Percentiles rank a stretch among this genome's conserved stretches.
Conservation (phyloP, 768 basidiomycete species). For the Phylloporus sp. region DNA sequence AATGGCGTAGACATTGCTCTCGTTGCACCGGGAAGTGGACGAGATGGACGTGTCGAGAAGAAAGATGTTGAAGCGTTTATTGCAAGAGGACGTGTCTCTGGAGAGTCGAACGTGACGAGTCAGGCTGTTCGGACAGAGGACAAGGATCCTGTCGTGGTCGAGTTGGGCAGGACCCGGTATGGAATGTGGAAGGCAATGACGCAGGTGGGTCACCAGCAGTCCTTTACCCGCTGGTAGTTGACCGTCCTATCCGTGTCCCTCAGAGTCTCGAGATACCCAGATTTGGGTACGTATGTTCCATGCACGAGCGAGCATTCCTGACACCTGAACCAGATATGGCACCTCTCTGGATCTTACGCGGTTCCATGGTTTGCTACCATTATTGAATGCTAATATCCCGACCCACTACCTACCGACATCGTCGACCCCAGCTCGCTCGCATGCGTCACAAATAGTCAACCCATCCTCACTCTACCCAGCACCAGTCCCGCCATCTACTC, state of each 20-base stretch:
- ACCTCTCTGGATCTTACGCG: conserved; percentile 73
- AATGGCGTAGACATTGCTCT: conserved; percentile 55
- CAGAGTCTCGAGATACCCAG: conserved; percentile 84
- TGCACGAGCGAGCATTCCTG: background rate
- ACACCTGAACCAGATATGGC: conserved; percentile 49
- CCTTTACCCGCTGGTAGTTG: background rate
- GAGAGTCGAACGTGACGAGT: background rate
- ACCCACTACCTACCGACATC: conserved; percentile 42
- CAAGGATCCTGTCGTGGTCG: conserved; percentile 59
- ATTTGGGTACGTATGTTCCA: conserved; percentile 55
- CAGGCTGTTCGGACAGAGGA: conserved; percentile 1
- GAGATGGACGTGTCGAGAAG: conserved; percentile 71
- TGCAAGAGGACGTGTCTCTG: conserved; percentile 9
- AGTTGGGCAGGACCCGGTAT: conserved; percentile 71
- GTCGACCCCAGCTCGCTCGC: conserved; percentile 32
- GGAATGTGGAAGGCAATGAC: conserved; percentile 92
- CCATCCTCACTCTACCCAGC: conserved; percentile 38
- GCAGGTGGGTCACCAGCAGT: conserved; percentile 46
- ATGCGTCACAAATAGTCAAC: conserved; percentile 29
- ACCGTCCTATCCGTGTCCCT: background rate
- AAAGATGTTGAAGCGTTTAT: conserved; percentile 67
- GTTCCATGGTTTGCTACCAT: conserved; percentile 58
- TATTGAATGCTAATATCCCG: conserved; percentile 69
- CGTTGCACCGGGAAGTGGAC: conserved; percentile 67
- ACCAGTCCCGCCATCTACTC: conserved; percentile 42